Percentiles rank a stretch among this genome's conserved stretches.
Conservation (phyloP, 192 early-diverging fungal genomes). For the Dispira simplex region DNA sequence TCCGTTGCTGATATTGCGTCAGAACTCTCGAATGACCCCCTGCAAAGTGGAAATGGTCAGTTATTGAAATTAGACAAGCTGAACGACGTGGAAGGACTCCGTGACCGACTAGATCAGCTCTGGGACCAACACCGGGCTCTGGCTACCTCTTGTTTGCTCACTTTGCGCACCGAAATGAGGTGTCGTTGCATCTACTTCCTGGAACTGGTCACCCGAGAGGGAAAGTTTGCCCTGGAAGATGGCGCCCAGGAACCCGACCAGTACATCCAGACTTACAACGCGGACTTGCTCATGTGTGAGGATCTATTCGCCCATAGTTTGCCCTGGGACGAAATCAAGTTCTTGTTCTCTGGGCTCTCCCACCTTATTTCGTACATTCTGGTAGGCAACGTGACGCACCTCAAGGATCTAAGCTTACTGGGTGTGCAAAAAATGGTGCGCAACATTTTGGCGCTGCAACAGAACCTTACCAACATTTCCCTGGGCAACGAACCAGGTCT, state of each 20-base stretch:
- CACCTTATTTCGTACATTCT: conserved; percentile 55
- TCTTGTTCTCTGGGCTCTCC: conserved; percentile 73
- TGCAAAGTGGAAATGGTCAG: neutral
- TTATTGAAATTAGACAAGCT: neutral
- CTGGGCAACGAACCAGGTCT: conserved; percentile 44
- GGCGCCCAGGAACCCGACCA: conserved; percentile 72
- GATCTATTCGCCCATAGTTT: conserved; percentile 49
- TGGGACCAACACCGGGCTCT: conserved; percentile 51
- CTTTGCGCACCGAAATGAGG: conserved; percentile 67
- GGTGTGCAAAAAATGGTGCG: conserved; percentile 65
- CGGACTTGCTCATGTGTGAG: conserved; percentile 59
- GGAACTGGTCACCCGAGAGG: conserved; percentile 83
- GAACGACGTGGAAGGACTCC: conserved; percentile 11
- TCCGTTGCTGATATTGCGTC: neutral
- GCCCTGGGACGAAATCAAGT: conserved; percentile 45
- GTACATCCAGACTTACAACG: conserved; percentile 69
- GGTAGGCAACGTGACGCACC: conserved; percentile 44
- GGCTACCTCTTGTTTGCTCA: conserved; percentile 64
- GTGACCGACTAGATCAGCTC: conserved; percentile 27
- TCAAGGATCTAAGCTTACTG: conserved; percentile 46
- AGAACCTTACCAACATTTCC: conserved; percentile 72
- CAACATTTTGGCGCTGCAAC: conserved; percentile 74
- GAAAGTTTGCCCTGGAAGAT: conserved; percentile 63
- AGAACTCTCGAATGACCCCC: neutral
- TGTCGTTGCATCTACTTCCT: conserved; percentile 76